phyloP scores from a whole-genome alignment of 163 green algal genomes.

The Coccomyxa subellipsoidea region DNA sequence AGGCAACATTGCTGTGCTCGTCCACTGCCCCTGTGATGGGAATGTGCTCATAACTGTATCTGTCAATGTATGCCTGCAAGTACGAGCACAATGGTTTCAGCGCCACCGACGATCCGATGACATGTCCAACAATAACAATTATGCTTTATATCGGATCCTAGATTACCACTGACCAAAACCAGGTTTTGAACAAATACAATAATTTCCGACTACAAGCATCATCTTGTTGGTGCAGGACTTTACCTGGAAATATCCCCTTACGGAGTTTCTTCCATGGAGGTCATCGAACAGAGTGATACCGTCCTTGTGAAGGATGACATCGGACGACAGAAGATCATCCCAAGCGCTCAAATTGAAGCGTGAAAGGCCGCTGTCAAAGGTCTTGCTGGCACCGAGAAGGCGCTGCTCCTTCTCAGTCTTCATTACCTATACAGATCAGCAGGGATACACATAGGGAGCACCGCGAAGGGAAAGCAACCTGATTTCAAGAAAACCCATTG shows the following conservation, averaged over 20 bases:
- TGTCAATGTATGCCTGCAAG: slow-evolving; percentile 13
- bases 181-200: not conserved
- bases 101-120: not conserved
- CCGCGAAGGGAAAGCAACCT: no score
- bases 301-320: slow-evolving; percentile 13
- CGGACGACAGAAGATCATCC: not conserved
- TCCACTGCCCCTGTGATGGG: slow-evolving; percentile 16
- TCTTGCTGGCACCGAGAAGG: slow-evolving; percentile 15
- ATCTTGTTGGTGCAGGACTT: no score
- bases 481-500: not conserved
- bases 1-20: slow-evolving; percentile 12
- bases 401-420: slow-evolving; percentile 1
- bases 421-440: not conserved
- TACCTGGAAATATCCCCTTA: slow-evolving; percentile 14
- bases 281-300: not conserved
- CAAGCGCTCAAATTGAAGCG: not conserved
- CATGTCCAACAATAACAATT: not conserved
- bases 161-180: not conserved
- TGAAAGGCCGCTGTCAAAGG: slow-evolving; percentile 4
- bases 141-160: not conserved
- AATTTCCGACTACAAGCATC: not conserved
- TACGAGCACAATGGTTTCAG: not conserved
- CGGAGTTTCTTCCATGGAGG: not conserved
- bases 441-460: not conserved
- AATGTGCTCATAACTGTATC: slow-evolving; percentile 15